A percentile compares a stretch with the other conserved stretches of the same genome.
Evolutionary conservation across 208 protist genomes (phyloP).

Genomic region (Naegleria lovaniensis): DNA sequence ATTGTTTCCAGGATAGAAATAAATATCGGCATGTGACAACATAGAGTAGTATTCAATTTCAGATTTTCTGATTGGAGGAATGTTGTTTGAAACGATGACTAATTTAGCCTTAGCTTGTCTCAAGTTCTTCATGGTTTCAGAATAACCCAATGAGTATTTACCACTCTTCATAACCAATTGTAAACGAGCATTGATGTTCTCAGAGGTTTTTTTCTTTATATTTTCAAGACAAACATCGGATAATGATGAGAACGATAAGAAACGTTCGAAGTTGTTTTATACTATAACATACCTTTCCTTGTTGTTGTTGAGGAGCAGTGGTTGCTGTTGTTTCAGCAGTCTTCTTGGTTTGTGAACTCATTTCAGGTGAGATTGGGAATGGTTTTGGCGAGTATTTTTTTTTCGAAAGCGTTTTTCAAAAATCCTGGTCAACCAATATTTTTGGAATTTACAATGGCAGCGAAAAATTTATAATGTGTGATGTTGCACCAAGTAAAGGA

Average conservation of each 20-base stretch:
- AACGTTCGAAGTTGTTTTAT: background rate
- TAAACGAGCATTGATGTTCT: conserved; percentile 97
- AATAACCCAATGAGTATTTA: conserved; percentile 97
- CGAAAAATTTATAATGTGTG: no score
- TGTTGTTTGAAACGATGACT: conserved; percentile 96
- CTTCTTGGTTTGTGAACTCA: background rate
- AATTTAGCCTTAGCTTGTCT: conserved; percentile 94
- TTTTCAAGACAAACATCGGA: background rate
- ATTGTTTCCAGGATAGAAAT: conserved; percentile 97
- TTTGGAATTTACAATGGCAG: background rate
- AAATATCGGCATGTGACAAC: conserved; percentile 94
- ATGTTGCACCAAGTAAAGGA: no score
- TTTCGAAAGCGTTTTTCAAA: background rate
- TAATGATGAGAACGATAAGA: no score
- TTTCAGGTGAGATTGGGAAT: background rate
- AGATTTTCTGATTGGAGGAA: conserved; percentile 92
- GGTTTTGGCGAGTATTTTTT: background rate
- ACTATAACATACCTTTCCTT: background rate
- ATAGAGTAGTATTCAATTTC: conserved; percentile 99
- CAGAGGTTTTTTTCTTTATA: conserved; percentile 83
- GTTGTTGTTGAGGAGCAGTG: background rate
- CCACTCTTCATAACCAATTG: conserved; percentile 98
- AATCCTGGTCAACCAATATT: background rate
- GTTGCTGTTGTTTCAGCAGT: background rate
- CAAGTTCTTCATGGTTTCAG: conserved; percentile 92